Evolutionary conservation across 768 basidiomycete genomes (phyloP).

Genomic region (Saitozyma podzolica): DNA sequence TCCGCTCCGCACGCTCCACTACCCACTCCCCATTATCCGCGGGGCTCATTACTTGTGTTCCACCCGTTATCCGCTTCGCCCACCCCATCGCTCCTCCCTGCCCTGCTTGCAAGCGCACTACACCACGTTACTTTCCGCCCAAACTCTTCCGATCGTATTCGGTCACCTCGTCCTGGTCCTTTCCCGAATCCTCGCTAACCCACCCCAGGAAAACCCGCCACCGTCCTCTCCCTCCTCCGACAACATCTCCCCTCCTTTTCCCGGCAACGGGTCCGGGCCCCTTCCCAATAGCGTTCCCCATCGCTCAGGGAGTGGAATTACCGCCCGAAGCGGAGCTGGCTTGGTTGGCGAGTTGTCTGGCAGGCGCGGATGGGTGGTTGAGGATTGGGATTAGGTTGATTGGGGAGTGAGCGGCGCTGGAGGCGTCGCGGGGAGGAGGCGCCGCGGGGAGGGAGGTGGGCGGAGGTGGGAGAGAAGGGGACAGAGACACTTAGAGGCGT

Average conservation of each 20-base stretch:
- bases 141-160: not conserved
- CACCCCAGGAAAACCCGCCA: slow-evolving; percentile 66
- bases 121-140: no score
- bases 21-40: no score
- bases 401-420: no score
- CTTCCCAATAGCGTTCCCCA: slow-evolving; percentile 66
- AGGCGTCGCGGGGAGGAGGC: no score
- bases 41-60: no score
- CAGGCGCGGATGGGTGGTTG: slow-evolving; percentile 94
- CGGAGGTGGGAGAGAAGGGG: no score
- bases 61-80: no score
- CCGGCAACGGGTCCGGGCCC: slow-evolving; percentile 58
- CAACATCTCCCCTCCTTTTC: slow-evolving; percentile 75
- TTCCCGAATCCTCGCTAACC: not conserved
- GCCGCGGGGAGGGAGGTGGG: no score
- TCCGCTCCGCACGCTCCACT: no score
- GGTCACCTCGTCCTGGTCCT: not conserved
- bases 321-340: slow-evolving; percentile 87
- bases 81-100: no score
- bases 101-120: no score
- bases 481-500: no score
- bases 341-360: slow-evolving; percentile 89
- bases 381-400: slow-evolving; percentile 67
- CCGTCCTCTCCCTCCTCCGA: slow-evolving; percentile 68
- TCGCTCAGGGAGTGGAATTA: slow-evolving; percentile 79